Evolutionary conservation across 257 asterid genomes (phyloP).

Genomic region (Leptodermis oblonga): DNA sequence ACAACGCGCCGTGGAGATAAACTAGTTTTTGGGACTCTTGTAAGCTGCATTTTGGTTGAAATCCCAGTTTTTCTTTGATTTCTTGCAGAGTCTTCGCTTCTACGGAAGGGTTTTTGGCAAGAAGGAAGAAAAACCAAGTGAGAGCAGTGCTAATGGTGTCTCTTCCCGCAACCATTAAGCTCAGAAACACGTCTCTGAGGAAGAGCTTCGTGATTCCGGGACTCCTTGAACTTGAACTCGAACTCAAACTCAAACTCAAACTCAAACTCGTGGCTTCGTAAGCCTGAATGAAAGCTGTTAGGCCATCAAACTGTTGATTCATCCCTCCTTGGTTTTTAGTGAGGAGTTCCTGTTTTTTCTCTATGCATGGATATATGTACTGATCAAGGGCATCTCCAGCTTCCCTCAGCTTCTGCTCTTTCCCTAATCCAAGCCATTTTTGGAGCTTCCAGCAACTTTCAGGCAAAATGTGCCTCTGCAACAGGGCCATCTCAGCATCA

Average conservation of each 20-base stretch:
- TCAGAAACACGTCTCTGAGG: slow-evolving; percentile 32
- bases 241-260: too few species aligned
- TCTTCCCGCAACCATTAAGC: slow-evolving; percentile 39
- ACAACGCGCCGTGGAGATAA: too few species aligned
- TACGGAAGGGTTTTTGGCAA: slow-evolving; percentile 22
- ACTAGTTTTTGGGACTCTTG: neutral
- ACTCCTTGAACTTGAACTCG: neutral
- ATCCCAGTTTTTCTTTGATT: neutral
- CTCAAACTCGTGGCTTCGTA: slow-evolving; percentile 8
- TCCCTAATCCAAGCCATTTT: too few species aligned
- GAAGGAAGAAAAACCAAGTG: too few species aligned
- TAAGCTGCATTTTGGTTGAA: neutral
- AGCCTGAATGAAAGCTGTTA: slow-evolving; percentile 20
- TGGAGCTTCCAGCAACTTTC: too few species aligned
- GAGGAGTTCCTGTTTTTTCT: neutral
- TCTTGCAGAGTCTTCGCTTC: neutral
- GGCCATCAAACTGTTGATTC: neutral
- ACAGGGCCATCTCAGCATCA: too few species aligned
- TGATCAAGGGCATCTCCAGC: neutral
- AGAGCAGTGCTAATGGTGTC: too few species aligned
- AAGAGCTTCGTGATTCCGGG: slow-evolving; percentile 15
- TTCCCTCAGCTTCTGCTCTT: neutral
- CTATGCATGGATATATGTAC: neutral
- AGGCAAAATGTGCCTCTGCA: neutral
- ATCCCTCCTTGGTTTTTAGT: neutral